These are phyloP conservation scores for Coemansia sp. DNA, from an alignment of 192 early-diverging fungal genomes.

Conservation along the genomic window DNA sequence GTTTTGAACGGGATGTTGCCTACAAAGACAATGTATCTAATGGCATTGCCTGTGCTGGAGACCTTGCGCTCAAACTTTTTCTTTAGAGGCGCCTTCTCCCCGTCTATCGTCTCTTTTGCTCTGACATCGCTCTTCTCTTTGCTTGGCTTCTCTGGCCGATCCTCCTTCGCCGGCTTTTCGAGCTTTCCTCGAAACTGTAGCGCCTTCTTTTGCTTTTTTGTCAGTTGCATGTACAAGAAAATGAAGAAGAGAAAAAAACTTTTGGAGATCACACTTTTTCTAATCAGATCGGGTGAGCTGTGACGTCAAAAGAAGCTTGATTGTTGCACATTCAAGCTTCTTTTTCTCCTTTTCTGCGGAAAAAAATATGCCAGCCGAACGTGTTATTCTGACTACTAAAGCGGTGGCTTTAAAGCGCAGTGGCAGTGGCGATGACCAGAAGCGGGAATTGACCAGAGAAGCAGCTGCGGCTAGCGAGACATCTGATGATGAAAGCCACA, in stretches of 20 bases:
- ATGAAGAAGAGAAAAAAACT: background rate
- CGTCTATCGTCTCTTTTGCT: slow-evolving; percentile 1
- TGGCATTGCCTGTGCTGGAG: slow-evolving; percentile 15
- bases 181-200: slow-evolving; percentile 40
- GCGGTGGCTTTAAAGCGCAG: too few relatives aligned
- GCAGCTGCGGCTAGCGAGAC: too few relatives aligned
- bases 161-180: slow-evolving; percentile 24
- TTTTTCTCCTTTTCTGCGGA: too few relatives aligned
- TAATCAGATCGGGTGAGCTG: too few relatives aligned
- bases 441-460: too few relatives aligned
- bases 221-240: slow-evolving; percentile 16
- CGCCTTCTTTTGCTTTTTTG: slow-evolving; percentile 48
- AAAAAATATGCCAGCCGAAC: too few relatives aligned
- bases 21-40: slow-evolving; percentile 61
- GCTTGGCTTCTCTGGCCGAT: slow-evolving; percentile 3
- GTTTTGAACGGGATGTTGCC: slow-evolving; percentile 66
- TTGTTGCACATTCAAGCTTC: too few relatives aligned
- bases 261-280: too few relatives aligned
- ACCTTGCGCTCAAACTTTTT: slow-evolving; percentile 30
- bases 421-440: too few relatives aligned
- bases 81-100: slow-evolving; percentile 10
- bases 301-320: too few relatives aligned
- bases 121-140: slow-evolving; percentile 9
- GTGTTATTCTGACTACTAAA: too few relatives aligned
- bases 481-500: too few relatives aligned